phyloP scores from a whole-genome alignment of 2,329 filamentous ascomycete species.

The Aspergillus pseudoviridinutans region DNA sequence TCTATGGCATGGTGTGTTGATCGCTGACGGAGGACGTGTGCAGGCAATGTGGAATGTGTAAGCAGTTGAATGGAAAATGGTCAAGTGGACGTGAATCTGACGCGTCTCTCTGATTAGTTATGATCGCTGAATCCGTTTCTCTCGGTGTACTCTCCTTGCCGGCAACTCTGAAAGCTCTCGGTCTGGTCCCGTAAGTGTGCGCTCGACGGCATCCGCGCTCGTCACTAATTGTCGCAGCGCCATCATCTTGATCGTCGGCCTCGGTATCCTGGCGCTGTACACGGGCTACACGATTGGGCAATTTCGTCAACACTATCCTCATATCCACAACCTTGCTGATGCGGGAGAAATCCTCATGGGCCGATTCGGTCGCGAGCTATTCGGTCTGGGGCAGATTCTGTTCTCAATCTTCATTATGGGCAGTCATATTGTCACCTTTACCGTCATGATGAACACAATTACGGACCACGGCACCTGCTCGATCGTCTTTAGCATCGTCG shows the following conservation, averaged over 20 bases:
- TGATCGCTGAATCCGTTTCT: constrained; percentile 55
- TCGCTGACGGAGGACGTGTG: constrained; percentile 20
- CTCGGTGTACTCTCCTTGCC: constrained; percentile 56
- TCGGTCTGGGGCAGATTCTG: constrained; percentile 59
- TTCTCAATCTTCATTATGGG: constrained; percentile 67
- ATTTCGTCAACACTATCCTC: constrained; percentile 54
- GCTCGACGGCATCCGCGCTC: not conserved
- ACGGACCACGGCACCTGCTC: constrained; percentile 60
- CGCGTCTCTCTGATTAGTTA: constrained; percentile 30
- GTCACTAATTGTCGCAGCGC: constrained; percentile 32
- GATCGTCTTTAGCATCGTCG: constrained; percentile 59
- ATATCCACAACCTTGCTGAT: constrained; percentile 65
- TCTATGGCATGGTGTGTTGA: constrained; percentile 24
- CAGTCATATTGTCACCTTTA: constrained; percentile 67
- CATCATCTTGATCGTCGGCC: constrained; percentile 49
- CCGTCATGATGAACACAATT: constrained; percentile 63
- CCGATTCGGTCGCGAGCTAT: constrained; percentile 56
- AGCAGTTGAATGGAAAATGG: not conserved
- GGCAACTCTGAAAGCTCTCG: constrained; percentile 47
- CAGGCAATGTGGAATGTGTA: constrained; percentile 38
- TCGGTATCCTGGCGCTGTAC: constrained; percentile 56
- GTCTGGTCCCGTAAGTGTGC: constrained; percentile 45
- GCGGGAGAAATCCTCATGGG: constrained; percentile 62
- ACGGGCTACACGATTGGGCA: constrained; percentile 58
- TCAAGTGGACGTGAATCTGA: not conserved